Percentiles rank a stretch among this genome's conserved stretches.
Conservation (phyloP, 805 yeast genomes). For the Candida loeiensis region DNA sequence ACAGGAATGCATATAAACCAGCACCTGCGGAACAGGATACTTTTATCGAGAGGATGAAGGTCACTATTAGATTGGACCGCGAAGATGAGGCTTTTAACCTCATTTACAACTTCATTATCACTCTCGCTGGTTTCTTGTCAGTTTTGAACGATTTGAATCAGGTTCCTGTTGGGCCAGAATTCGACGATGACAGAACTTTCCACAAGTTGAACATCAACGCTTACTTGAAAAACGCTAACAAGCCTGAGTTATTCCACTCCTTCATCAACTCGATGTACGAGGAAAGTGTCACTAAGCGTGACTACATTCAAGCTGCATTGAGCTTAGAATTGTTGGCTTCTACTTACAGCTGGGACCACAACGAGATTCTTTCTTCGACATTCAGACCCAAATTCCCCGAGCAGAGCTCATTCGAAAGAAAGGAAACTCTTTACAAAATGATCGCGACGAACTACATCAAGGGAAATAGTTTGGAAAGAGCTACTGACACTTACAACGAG, state of each 20-base stretch:
- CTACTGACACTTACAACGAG: conserved; percentile 74
- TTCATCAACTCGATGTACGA: conserved; percentile 73
- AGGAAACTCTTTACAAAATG: conserved; percentile 64
- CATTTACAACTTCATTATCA: conserved; percentile 49
- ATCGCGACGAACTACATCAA: conserved; percentile 66
- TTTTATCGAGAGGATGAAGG: conserved; percentile 49
- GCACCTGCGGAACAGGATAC: conserved; percentile 49
- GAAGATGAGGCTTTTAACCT: conserved; percentile 61
- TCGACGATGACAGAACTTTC: conserved; percentile 83
- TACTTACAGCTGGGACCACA: conserved; percentile 71
- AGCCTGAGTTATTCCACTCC: conserved; percentile 77
- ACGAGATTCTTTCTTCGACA: conserved; percentile 51
- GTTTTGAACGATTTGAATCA: conserved; percentile 63
- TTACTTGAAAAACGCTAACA: conserved; percentile 70
- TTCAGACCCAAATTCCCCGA: conserved; percentile 70
- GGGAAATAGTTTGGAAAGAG: conserved; percentile 76
- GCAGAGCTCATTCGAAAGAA: conserved; percentile 77
- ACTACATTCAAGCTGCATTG: conserved; percentile 78
- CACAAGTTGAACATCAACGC: conserved; percentile 73
- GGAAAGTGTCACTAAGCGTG: conserved; percentile 54
- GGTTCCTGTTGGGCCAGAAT: conserved; percentile 79
- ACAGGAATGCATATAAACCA: conserved; percentile 55
- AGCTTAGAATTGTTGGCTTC: conserved; percentile 74
- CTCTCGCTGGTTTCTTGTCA: conserved; percentile 57
- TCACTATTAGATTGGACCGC: conserved; percentile 50